Evolutionary conservation across 2,329 filamentous ascomycete species (phyloP), one percentile per base, ranked within the genome.

Genomic region (Dactylellina sp.): DNA sequence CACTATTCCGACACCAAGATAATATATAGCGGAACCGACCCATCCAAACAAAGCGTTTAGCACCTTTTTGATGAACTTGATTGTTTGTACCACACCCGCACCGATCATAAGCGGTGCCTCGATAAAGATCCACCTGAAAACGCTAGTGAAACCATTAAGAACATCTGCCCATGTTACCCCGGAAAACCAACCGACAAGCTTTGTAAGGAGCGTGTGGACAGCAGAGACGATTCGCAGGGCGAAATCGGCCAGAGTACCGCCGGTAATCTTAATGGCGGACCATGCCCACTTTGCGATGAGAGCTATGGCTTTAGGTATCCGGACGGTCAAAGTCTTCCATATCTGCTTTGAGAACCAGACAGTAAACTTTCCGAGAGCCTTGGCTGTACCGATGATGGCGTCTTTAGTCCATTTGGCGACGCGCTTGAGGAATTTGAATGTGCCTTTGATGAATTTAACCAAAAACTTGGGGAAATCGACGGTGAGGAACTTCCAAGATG

Each of bases 201-300:
- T 79, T 18, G 76, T 77, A 50, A 83, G 39, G 28, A 81, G 46
- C 35, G 79, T 79, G 47, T 81, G 79, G 12, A 83, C 66, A 35
- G 83, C 39, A 2, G 62, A 79, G 53, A 75, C 80, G 53, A 83
- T 70, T 3, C 82, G 82, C 35, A 80, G 77, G 40, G 83, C 70
- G 28, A 84, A 81, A 78, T 83, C 82, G 71, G 40, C 70, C 20
- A 60, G 42, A 5, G 56, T 56, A 1, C 18, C 42, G 22, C 53
- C 46, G n/a, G 44, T 47, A 37, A 61, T 61, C 52, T 74, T 74
- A 14, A 62, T 32, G 4, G 53, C 61, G 7, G 14, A 12, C 46
- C 81, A 82, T 77, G 83, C 78, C 77, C 81, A 83, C 76, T 80
- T 81, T 78, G 83, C 77, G 53, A 83, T 78, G 76, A 82, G 80